Conservation (phyloP, 371 early-diverging fungal species). For the Saksenaea oblongispora region DNA sequence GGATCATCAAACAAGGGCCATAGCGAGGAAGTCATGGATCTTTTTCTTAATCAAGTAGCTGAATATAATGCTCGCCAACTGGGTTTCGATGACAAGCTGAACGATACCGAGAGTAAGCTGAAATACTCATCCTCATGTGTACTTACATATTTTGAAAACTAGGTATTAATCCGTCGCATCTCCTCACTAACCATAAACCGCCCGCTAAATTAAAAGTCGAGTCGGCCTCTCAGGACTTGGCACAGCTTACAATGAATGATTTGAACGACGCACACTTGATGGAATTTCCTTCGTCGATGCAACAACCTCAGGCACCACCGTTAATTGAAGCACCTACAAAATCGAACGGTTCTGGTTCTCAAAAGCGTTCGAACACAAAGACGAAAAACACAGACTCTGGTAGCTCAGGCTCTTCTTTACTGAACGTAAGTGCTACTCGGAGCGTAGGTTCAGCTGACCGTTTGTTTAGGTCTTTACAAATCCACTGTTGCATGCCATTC, state of each 20-base stretch:
- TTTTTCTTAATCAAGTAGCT: slow-evolving; percentile 39
- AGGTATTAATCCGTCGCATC: slow-evolving; percentile 9
- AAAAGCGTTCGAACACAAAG: background rate
- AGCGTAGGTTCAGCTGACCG: background rate
- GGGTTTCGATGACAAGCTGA: slow-evolving; percentile 17
- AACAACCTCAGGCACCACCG: background rate
- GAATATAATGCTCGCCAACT: slow-evolving; percentile 37
- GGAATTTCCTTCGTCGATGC: background rate
- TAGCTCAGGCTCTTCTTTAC: background rate
- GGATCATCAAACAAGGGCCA: slow-evolving; percentile 6
- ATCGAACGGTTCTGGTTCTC: background rate
- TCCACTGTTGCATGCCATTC: slow-evolving; percentile 54
- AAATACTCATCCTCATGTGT: background rate
- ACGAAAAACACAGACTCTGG: background rate
- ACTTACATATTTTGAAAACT: background rate
- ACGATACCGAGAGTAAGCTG: slow-evolving; percentile 7
- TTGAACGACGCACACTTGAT: background rate
- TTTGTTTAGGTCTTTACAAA: slow-evolving; percentile 41
- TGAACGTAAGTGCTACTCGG: background rate
- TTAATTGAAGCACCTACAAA: background rate
- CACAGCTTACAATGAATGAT: slow-evolving; percentile 6
- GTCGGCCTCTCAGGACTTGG: slow-evolving; percentile 1
- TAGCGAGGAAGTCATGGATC: slow-evolving; percentile 39
- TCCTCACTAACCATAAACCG: background rate
- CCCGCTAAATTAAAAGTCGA: slow-evolving; percentile 7